phyloP scores from a whole-genome alignment of 2,329 filamentous ascomycete genomes.

The Chaetomium sp. region DNA sequence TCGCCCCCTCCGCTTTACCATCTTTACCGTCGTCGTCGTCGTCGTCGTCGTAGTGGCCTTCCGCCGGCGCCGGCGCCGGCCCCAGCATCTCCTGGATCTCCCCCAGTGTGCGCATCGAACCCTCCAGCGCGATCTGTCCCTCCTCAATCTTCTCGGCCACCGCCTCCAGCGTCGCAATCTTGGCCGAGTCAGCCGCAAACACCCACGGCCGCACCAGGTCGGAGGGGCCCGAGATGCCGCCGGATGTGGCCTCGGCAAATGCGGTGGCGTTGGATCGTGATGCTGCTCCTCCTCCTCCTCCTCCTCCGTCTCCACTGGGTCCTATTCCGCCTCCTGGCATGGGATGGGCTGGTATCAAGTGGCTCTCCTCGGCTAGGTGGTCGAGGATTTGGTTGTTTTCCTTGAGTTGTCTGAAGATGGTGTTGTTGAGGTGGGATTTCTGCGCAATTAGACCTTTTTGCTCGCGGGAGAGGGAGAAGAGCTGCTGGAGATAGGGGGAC shows the following conservation, averaged over 20 bases:
- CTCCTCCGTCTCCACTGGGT: too few relatives aligned
- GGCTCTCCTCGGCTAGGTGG: slow-evolving; percentile 55
- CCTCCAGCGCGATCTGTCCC: slow-evolving; percentile 50
- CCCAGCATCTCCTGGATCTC: slow-evolving; percentile 46
- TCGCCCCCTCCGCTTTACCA: too few relatives aligned
- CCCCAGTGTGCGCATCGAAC: slow-evolving; percentile 43
- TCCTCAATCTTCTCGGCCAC: slow-evolving; percentile 55
- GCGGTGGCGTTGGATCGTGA: slow-evolving; percentile 19
- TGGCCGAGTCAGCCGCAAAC: slow-evolving; percentile 53
- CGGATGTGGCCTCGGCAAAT: slow-evolving; percentile 39
- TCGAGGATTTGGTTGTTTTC: slow-evolving; percentile 45
- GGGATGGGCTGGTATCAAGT: slow-evolving; percentile 49
- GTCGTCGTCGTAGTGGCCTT: too few relatives aligned
- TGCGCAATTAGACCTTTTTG: slow-evolving; percentile 53
- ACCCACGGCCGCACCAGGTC: slow-evolving; percentile 51
- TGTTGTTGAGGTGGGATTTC: slow-evolving; percentile 49
- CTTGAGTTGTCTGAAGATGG: slow-evolving; percentile 45
- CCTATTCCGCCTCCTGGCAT: slow-evolving; percentile 27
- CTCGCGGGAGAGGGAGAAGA: slow-evolving; percentile 47
- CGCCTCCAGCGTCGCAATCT: slow-evolving; percentile 50
- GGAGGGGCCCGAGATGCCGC: slow-evolving; percentile 35
- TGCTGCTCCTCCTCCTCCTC: too few relatives aligned
- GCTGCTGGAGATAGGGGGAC: slow-evolving; percentile 48
- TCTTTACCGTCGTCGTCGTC: too few relatives aligned
- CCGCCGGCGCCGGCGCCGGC: neutral